phyloP scores from a whole-genome alignment of 768 basidiomycete species.

The Rhodosporidiobolus sp. region DNA sequence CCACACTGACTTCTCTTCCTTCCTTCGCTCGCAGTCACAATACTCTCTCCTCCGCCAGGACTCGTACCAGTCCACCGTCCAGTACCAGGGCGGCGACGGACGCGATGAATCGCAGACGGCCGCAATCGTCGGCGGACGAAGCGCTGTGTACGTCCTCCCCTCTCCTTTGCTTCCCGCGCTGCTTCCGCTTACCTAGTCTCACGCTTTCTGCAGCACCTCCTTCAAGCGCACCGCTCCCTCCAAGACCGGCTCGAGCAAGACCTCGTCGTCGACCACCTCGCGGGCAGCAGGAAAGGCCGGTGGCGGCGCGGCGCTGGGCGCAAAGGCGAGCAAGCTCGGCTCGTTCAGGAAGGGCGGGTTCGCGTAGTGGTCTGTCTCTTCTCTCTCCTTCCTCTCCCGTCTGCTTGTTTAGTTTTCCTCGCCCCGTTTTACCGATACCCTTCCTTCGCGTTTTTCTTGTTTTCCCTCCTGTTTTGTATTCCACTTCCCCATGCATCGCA shows the following conservation, averaged over 20 bases:
- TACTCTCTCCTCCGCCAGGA: background rate
- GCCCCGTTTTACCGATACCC: no score
- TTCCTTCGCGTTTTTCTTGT: background rate
- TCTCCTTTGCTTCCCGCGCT: background rate
- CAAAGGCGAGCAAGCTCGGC: no score
- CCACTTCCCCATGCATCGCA: background rate
- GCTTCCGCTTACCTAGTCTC: background rate
- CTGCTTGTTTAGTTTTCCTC: background rate
- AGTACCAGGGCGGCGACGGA: conserved; percentile 14
- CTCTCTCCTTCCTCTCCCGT: background rate
- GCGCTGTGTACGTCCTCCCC: conserved; percentile 25
- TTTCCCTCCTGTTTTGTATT: background rate
- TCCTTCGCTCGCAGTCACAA: background rate
- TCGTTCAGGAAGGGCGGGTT: background rate
- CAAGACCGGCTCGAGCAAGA: background rate
- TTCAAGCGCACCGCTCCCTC: conserved; percentile 2
- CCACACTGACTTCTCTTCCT: background rate
- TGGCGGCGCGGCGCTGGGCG: no score
- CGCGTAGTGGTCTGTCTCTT: background rate
- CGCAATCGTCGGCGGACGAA: background rate
- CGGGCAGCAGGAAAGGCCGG: no score
- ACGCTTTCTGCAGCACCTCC: conserved; percentile 16
- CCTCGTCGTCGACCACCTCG: background rate
- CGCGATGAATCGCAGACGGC: conserved; percentile 9
- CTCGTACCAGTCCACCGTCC: background rate